phyloP scores from a whole-genome alignment of 2,329 filamentous ascomycete genomes.

The Paraconiothyrium brasiliense region DNA sequence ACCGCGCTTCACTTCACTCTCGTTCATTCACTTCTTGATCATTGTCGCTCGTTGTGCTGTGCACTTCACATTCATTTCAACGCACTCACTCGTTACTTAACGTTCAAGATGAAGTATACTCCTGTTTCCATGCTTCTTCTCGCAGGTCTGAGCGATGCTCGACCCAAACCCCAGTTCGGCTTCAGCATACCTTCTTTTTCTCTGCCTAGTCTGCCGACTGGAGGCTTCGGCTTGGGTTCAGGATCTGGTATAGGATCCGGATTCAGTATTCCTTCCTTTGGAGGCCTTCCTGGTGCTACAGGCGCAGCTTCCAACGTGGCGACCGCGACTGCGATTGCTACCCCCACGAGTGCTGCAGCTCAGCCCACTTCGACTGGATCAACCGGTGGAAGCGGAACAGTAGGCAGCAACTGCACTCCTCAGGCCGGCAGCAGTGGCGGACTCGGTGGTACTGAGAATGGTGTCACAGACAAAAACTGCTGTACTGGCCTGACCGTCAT shows the following conservation, averaged over 20 bases:
- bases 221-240: conserved; percentile 3
- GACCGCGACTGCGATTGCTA: conserved; percentile 10
- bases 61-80: conserved; percentile 24
- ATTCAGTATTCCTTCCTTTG: conserved; percentile 9
- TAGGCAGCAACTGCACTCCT: conserved; percentile 35
- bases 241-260: neutral
- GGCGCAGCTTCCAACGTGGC: conserved; percentile 12
- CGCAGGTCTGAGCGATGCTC: conserved; percentile 32
- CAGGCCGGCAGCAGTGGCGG: conserved; percentile 25
- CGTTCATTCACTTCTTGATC: neutral
- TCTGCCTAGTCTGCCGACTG: conserved; percentile 14
- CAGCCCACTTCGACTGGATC: conserved; percentile 16
- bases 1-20: neutral
- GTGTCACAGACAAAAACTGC: conserved; percentile 49
- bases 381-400: conserved; percentile 22
- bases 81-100: neutral
- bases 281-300: conserved; percentile 5
- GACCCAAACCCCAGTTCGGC: conserved; percentile 32
- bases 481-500: conserved; percentile 56
- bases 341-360: conserved; percentile 9
- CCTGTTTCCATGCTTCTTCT: conserved; percentile 29
- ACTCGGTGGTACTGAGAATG: conserved; percentile 48
- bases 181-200: conserved; percentile 28
- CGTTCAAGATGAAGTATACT: conserved; percentile 38
- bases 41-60: conserved; percentile 10